Conservation (phyloP, 2,329 filamentous ascomycete genomes). For the Remersonia thermophila region DNA sequence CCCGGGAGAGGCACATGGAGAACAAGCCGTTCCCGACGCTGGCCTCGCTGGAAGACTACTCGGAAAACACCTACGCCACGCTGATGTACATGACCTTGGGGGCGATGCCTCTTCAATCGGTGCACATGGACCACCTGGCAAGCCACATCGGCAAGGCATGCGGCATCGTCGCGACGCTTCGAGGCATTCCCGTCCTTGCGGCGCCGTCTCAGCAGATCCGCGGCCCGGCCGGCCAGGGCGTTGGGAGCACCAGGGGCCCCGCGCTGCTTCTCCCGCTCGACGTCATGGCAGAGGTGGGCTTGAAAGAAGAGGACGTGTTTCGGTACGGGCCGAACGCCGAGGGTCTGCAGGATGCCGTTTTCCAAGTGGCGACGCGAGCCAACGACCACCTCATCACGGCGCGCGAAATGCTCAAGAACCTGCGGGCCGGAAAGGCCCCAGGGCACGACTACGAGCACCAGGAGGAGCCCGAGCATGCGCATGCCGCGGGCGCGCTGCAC, state of each 20-base stretch:
- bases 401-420: slow-evolving; percentile 75
- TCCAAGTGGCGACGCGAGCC: slow-evolving; percentile 81
- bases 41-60: slow-evolving; percentile 69
- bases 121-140: slow-evolving; percentile 83
- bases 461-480: slow-evolving; percentile 56
- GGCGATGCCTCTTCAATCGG: slow-evolving; percentile 62
- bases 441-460: slow-evolving; percentile 85
- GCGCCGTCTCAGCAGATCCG: slow-evolving; percentile 49
- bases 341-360: slow-evolving; percentile 80
- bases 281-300: slow-evolving; percentile 68
- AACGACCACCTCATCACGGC: slow-evolving; percentile 94
- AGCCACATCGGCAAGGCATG: slow-evolving; percentile 91
- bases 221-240: slow-evolving; percentile 28
- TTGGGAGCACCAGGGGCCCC: slow-evolving; percentile 29
- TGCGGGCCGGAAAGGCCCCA: slow-evolving; percentile 59
- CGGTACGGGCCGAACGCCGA: slow-evolving; percentile 64
- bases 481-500: slow-evolving; percentile 23
- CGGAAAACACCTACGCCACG: slow-evolving; percentile 89
- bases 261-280: slow-evolving; percentile 72
- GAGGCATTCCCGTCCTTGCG: slow-evolving; percentile 79
- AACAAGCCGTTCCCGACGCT: slow-evolving; percentile 71
- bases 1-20: slow-evolving; percentile 69
- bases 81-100: slow-evolving; percentile 81
- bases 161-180: slow-evolving; percentile 75
- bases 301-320: slow-evolving; percentile 84